These are phyloP conservation scores for Dalechampia spathulata DNA, from an alignment of 441 rosid genomes.

Conservation along the genomic window DNA sequence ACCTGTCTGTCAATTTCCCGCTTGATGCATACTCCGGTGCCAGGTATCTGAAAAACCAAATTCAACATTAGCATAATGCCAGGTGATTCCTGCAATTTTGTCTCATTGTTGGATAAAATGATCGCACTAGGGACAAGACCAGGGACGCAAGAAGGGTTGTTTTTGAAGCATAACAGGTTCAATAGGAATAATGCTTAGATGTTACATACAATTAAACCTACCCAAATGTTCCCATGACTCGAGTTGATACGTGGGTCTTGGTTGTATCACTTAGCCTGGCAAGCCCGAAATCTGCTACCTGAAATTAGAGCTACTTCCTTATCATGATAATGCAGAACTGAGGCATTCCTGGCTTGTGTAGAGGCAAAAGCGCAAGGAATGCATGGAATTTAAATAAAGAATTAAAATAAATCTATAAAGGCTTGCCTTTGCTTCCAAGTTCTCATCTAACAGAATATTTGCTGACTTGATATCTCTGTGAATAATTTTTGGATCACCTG, in stretches of 20 bases:
- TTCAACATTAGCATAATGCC: neutral
- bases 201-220: constrained; percentile 27
- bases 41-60: constrained; percentile 49
- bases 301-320: constrained; percentile 9
- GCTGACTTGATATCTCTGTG: constrained; percentile 89
- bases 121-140: too few species aligned
- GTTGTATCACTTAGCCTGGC: constrained; percentile 67
- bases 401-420: neutral
- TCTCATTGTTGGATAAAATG: neutral
- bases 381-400: neutral
- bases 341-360: too few species aligned
- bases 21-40: constrained; percentile 93
- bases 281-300: constrained; percentile 98
- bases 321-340: neutral
- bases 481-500: constrained; percentile 81
- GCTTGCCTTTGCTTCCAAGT: constrained; percentile 69
- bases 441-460: constrained; percentile 69
- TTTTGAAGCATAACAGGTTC: neutral
- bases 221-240: constrained; percentile 98
- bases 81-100: neutral
- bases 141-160: too few species aligned
- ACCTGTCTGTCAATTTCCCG: constrained; percentile 79
- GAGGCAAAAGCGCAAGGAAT: too few species aligned
- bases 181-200: constrained; percentile 1
- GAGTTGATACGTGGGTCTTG: constrained; percentile 80